A percentile compares a stretch with the other conserved stretches of the same genome.
phyloP scores from a whole-genome alignment of 2,329 filamentous ascomycete genomes.

The Scedosporium apiospermum region DNA sequence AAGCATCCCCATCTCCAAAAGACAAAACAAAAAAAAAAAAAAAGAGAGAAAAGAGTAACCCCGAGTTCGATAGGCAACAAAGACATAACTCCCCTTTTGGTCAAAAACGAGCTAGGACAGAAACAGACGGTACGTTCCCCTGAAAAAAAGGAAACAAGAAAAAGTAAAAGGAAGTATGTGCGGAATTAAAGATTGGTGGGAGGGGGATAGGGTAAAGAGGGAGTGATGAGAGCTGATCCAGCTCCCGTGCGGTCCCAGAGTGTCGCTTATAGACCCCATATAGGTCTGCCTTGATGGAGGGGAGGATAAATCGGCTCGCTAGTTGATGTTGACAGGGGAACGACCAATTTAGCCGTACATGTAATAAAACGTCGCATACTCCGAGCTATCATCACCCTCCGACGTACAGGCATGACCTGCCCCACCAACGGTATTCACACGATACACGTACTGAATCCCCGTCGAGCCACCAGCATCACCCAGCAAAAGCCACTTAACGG shows the following conservation, averaged over 20 bases:
- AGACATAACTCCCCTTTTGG: no score
- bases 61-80: not conserved
- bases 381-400: constrained; percentile 36
- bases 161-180: not conserved
- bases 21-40: not conserved
- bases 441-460: constrained; percentile 37
- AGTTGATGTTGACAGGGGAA: not conserved
- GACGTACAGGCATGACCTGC: constrained; percentile 30
- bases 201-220: not conserved
- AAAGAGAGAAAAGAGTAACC: not conserved
- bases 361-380: constrained; percentile 51
- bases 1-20: not conserved
- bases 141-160: not conserved
- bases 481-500: constrained; percentile 47
- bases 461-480: constrained; percentile 27
- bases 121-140: not conserved
- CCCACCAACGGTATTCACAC: constrained; percentile 46
- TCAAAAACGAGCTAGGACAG: no score
- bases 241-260: not conserved
- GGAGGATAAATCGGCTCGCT: no score
- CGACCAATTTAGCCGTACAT: constrained; percentile 31
- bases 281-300: no score
- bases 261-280: not conserved
- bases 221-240: not conserved
- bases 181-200: not conserved